phyloP scores from a whole-genome alignment of 345 rosid genomes.

The Gossypium longicalyx region DNA sequence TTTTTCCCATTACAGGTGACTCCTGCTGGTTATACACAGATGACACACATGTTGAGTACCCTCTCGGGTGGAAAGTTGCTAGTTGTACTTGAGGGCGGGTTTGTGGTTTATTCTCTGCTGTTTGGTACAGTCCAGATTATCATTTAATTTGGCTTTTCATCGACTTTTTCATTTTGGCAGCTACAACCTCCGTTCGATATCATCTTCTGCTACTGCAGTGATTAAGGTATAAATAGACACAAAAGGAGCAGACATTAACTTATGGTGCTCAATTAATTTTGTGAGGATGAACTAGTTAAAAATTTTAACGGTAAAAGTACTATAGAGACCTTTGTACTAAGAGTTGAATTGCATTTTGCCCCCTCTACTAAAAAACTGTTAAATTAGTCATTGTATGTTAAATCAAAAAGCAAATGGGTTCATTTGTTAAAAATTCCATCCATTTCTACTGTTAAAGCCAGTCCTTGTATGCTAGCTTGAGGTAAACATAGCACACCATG shows the following conservation, averaged over 20 bases:
- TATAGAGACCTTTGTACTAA: too few relatives aligned
- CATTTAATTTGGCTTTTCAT: not conserved
- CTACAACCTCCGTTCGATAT: conserved; percentile 93
- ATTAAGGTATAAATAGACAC: conserved; percentile 54
- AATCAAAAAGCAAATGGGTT: too few relatives aligned
- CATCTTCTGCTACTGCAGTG: conserved; percentile 91
- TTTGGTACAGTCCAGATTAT: conserved; percentile 9
- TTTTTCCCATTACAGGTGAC: conserved; percentile 47
- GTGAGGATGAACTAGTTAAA: not conserved
- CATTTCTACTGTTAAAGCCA: too few relatives aligned
- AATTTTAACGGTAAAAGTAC: not conserved
- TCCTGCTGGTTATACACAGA: conserved; percentile 81
- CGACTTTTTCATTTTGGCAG: conserved; percentile 37
- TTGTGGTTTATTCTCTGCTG: conserved; percentile 21
- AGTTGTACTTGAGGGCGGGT: conserved; percentile 98
- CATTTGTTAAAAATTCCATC: too few relatives aligned
- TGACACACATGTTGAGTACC: conserved; percentile 69
- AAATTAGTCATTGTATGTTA: too few relatives aligned
- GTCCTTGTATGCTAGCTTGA: too few relatives aligned
- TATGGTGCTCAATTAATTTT: not conserved
- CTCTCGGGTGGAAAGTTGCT: conserved; percentile 80
- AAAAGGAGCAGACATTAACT: not conserved
- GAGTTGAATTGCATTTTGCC: too few relatives aligned
- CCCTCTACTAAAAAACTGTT: too few relatives aligned
- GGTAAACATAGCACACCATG: too few relatives aligned